Evolutionary conservation across 352 stramenopile genomes (phyloP).

Genomic region (Globisporangium perplexum): DNA sequence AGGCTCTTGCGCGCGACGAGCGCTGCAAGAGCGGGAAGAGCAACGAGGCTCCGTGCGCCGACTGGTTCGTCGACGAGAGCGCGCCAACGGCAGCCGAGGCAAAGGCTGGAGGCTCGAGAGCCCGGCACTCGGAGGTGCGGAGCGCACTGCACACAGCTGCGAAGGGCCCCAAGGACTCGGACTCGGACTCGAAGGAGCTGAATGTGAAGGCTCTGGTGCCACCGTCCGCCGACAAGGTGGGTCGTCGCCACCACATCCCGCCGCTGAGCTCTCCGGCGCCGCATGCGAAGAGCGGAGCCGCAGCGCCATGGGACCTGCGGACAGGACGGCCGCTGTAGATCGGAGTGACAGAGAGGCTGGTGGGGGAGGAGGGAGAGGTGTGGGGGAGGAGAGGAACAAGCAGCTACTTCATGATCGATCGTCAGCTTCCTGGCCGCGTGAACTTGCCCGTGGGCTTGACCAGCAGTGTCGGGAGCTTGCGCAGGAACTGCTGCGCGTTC

Average conservation of each 20-base stretch:
- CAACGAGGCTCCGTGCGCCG: slow-evolving; percentile 16
- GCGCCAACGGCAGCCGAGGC: background rate
- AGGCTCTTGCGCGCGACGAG: slow-evolving; percentile 24
- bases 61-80: slow-evolving; percentile 28
- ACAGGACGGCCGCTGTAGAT: background rate
- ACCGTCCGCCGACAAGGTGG: slow-evolving; percentile 26
- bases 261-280: slow-evolving; percentile 11
- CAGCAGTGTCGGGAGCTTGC: slow-evolving; percentile 36
- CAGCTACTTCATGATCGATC: background rate
- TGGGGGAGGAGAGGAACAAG: background rate
- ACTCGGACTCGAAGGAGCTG: background rate
- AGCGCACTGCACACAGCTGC: background rate
- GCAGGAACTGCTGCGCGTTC: slow-evolving; percentile 31
- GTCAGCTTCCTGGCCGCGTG: background rate
- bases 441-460: slow-evolving; percentile 41
- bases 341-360: background rate
- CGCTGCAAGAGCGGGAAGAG: slow-evolving; percentile 11
- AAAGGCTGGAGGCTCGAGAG: background rate
- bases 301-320: background rate
- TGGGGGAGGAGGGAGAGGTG: background rate
- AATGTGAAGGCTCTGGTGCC: too few relatives aligned
- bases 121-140: background rate
- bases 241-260: slow-evolving; percentile 20
- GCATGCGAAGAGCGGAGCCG: background rate
- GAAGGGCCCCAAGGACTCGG: background rate